phyloP scores from a whole-genome alignment of 192 early-diverging fungal genomes.

The Mortierella antarctica region DNA sequence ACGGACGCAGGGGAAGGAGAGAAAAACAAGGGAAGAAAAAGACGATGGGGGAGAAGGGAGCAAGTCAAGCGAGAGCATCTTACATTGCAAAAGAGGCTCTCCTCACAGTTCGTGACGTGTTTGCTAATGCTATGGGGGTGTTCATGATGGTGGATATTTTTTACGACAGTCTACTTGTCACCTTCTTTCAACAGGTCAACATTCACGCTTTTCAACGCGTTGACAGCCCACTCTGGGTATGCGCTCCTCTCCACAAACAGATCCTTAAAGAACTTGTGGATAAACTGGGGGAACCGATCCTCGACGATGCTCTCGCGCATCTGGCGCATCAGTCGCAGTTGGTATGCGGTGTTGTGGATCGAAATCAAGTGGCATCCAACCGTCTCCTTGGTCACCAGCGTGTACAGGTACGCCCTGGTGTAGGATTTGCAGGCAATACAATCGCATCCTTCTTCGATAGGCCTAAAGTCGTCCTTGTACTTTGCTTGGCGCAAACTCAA shows the following conservation, averaged over 20 bases:
- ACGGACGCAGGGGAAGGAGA: no score
- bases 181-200: slow-evolving; percentile 63
- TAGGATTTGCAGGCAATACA: slow-evolving; percentile 82
- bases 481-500: slow-evolving; percentile 71
- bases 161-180: neutral
- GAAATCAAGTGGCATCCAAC: slow-evolving; percentile 85
- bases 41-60: no score
- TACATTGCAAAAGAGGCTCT: no score
- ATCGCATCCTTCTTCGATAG: slow-evolving; percentile 82
- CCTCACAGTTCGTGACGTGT: no score
- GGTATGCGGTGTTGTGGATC: slow-evolving; percentile 87
- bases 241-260: slow-evolving; percentile 71
- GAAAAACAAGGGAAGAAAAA: no score
- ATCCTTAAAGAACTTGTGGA: slow-evolving; percentile 74
- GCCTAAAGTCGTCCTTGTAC: slow-evolving; percentile 71
- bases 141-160: no score
- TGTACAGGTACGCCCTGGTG: slow-evolving; percentile 78
- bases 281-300: slow-evolving; percentile 75
- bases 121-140: no score
- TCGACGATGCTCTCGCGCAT: slow-evolving; percentile 78
- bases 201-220: slow-evolving; percentile 75
- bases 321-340: slow-evolving; percentile 84
- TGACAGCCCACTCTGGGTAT: slow-evolving; percentile 79
- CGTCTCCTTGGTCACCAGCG: slow-evolving; percentile 77
- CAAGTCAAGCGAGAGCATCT: no score